Conservation (phyloP, 1,139 yeast species). For the Candida sp. region DNA sequence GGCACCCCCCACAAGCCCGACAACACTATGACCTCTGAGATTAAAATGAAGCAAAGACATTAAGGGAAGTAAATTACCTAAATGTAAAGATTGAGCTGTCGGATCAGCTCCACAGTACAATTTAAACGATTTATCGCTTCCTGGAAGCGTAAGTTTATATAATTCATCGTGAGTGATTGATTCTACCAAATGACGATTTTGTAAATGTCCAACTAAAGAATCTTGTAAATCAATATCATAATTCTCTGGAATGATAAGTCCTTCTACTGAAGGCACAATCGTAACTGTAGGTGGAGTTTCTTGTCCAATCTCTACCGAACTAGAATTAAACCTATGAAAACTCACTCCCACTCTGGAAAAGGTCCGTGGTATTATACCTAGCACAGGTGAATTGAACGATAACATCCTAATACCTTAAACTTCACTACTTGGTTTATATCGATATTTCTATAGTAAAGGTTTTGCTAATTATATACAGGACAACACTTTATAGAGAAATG, state of each 20-base stretch:
- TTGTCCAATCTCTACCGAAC: not conserved
- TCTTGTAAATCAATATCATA: constrained; percentile 27
- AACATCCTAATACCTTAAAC: no score
- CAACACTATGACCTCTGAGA: constrained; percentile 78
- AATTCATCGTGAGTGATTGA: constrained; percentile 47
- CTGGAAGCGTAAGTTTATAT: constrained; percentile 30
- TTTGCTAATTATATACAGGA: no score
- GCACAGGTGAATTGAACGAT: constrained; percentile 2
- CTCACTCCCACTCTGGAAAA: constrained; percentile 1
- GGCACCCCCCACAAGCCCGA: constrained; percentile 94
- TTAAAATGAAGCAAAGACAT: constrained; percentile 82
- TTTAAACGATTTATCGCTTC: constrained; percentile 39
- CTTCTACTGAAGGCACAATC: constrained; percentile 35
- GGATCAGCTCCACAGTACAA: constrained; percentile 98
- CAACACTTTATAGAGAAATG: no score
- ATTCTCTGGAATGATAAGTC: constrained; percentile 21
- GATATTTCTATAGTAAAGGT: no score
- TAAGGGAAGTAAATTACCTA: constrained; percentile 87
- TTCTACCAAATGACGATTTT: constrained; percentile 46
- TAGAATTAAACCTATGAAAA: constrained; percentile 8
- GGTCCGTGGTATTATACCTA: constrained; percentile 1
- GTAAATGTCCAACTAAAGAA: constrained; percentile 44
- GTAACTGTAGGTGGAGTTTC: constrained; percentile 20
- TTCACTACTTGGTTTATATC: no score
- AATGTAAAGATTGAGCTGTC: constrained; percentile 82